Evolutionary conservation across 306 rosid species (phyloP).

Genomic region (Lupinus albus): DNA sequence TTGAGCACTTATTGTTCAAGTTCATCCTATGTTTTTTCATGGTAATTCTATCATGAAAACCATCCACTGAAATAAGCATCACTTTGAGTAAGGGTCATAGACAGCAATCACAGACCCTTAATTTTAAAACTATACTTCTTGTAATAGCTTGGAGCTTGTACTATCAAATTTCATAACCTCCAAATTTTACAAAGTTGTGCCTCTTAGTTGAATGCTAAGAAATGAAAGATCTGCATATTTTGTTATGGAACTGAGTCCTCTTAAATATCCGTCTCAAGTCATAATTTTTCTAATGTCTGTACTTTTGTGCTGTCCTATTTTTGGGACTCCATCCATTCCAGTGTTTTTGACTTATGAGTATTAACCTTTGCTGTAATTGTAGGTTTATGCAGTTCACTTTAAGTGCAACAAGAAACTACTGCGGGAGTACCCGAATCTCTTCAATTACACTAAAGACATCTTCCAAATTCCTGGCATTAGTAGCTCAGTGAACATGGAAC

Average conservation of each 20-base stretch:
- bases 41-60: conserved; percentile 7
- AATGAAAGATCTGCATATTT: neutral
- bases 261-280: neutral
- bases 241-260: neutral
- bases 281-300: too few relatives aligned
- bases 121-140: conserved; percentile 17
- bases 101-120: neutral
- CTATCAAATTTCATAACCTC: neutral
- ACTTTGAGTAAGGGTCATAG: neutral
- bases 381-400: conserved; percentile 94
- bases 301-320: conserved; percentile 16
- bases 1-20: conserved; percentile 5
- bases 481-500: conserved; percentile 76
- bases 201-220: neutral
- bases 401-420: conserved; percentile 91
- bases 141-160: conserved; percentile 8
- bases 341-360: conserved; percentile 10
- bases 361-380: conserved; percentile 30
- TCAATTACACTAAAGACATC: conserved; percentile 82
- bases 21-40: conserved; percentile 12
- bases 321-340: conserved; percentile 10
- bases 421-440: conserved; percentile 77
- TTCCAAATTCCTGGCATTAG: conserved; percentile 78
- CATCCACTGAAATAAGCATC: conserved; percentile 7
- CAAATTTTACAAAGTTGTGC: neutral